Base-by-base conservation (phyloP, 2,329 filamentous ascomycete genomes). In the Pseudogymnoascus sp. region DNA sequence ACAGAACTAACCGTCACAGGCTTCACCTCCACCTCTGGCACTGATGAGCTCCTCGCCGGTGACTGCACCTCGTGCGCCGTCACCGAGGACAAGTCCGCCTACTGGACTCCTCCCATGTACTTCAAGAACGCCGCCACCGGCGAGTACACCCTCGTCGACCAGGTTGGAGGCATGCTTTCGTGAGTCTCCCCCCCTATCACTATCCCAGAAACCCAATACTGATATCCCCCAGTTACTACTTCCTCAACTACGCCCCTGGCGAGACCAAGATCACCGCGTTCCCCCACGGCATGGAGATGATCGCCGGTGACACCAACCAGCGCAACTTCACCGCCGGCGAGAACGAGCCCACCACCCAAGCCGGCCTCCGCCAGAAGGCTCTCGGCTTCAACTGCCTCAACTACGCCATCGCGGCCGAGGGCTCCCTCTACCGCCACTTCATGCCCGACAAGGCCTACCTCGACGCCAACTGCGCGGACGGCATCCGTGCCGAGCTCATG, bases 351-450 rank as follows among this genome's bases (percentile, higher is more conserved):
- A 88, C 87, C 10, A 76, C 73, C 57, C 92, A 96, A 78, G 75
- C 76, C 15, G 83, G 87, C 62, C 83, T 97, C 38, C 78, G 78
- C 61, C 89, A 96, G 79, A 91, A 93, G 66, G 91, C 93, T 9
- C 70, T 97, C 28, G 93, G 95, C 3, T 96, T 96, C 83, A 97
- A 97, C 81, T 97, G 95, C 77, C 78, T 99, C 65, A 87, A 97
- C 83, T 97, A 97, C 73, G 71, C 70, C 33, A 79, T 76, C 23
- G 70, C 75, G 0, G 79, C 89, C 1, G 92, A 96, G 75, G 82
- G 83, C 1, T 89, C 92, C 13, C 82, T 96, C 36, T 89, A 86
- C 75, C 91, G 93, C 68, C 93, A 96, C 75, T 87, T 84, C 73
- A 71, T 97, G 69, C 93, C 93, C 0, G 83, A 88, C 70, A 96